Evolutionary conservation across 1,284 basidiomycete species (phyloP).

Genomic region (Clitocybe nebularis): DNA sequence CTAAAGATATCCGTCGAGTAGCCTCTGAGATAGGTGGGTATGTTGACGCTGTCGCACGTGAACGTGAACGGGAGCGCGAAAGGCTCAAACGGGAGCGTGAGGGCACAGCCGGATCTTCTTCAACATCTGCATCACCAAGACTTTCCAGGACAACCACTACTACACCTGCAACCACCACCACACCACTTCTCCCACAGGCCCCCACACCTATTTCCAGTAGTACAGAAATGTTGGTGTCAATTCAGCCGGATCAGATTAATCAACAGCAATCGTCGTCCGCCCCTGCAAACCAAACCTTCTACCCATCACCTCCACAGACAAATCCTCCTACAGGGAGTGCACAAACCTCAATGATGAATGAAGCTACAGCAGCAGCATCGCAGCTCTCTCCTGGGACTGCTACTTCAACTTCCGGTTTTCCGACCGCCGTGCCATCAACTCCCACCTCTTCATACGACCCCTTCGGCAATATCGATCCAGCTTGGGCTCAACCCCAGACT

Average conservation of each 20-base stretch:
- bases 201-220: no score
- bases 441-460: slow-evolving; percentile 28
- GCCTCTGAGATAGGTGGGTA: slow-evolving; percentile 60
- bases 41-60: slow-evolving; percentile 66
- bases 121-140: slow-evolving; percentile 20
- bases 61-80: slow-evolving; percentile 70
- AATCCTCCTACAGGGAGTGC: slow-evolving; percentile 24
- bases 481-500: slow-evolving; percentile 39
- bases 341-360: slow-evolving; percentile 22
- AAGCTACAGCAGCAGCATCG: slow-evolving; percentile 10
- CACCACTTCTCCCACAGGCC: slow-evolving; percentile 15
- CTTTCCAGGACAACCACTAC: slow-evolving; percentile 23
- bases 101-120: slow-evolving; percentile 29
- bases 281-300: slow-evolving; percentile 34
- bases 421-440: slow-evolving; percentile 14
- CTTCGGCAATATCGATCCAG: slow-evolving; percentile 35
- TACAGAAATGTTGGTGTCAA: no score
- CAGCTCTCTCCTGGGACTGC: slow-evolving; percentile 7
- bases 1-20: slow-evolving; percentile 39
- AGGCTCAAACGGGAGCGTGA: slow-evolving; percentile 63
- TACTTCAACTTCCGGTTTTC: not conserved
- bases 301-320: slow-evolving; percentile 56
- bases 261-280: no score
- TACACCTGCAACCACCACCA: slow-evolving; percentile 12
- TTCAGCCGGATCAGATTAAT: no score